Evolutionary conservation across 345 rosid species (phyloP).

Genomic region (Eucalyptus fibrosa): DNA sequence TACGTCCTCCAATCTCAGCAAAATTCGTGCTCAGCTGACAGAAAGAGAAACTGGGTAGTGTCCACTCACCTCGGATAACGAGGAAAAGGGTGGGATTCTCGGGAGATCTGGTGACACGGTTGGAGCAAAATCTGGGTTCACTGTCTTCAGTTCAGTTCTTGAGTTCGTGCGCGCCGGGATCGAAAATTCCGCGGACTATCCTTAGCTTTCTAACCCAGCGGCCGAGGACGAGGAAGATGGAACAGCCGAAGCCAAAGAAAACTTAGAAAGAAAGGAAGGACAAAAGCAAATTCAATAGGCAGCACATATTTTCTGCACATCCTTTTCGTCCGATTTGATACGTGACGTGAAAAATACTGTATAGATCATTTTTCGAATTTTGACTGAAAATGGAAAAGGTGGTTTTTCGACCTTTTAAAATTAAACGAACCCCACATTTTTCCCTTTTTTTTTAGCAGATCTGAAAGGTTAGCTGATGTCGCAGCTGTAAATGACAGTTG

Average conservation of each 20-base stretch:
- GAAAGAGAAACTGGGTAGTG: neutral
- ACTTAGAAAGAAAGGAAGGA: neutral
- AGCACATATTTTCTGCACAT: neutral
- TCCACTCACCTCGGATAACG: neutral
- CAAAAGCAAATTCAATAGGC: neutral
- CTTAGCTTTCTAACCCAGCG: neutral
- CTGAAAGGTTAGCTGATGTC: neutral
- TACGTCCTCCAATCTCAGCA: neutral
- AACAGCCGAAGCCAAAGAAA: neutral
- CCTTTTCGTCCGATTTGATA: no score
- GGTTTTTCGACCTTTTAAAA: neutral
- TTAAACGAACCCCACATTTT: neutral
- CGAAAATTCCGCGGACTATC: neutral
- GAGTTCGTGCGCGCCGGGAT: neutral
- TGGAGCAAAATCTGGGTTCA: neutral
- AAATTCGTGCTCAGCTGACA: neutral
- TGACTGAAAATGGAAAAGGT: neutral
- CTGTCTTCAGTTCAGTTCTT: neutral
- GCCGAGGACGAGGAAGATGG: neutral
- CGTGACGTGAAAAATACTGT: neutral
- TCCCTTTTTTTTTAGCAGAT: neutral
- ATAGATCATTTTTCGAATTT: neutral
- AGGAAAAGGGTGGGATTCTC: neutral
- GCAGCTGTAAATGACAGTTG: neutral
- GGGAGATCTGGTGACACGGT: neutral